These are phyloP conservation scores for Aspergillus arachidicola DNA, from an alignment of 2,329 filamentous ascomycete genomes.

Conservation along the genomic window DNA sequence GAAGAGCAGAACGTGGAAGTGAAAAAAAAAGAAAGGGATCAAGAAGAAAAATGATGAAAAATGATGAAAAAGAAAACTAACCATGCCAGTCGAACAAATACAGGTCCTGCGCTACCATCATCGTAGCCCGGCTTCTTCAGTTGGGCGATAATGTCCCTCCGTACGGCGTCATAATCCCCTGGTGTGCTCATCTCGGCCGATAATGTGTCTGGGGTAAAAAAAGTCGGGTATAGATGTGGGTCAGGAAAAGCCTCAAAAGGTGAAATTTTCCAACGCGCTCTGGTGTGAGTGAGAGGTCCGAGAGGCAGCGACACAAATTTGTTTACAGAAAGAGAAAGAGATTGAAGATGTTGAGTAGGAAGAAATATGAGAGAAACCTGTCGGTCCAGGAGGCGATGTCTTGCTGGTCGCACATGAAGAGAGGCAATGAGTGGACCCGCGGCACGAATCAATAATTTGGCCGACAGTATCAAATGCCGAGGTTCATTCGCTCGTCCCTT, in stretches of 20 bases:
- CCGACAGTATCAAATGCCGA: slow-evolving; percentile 31
- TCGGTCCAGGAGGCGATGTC: slow-evolving; percentile 18
- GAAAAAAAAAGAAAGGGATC: background rate
- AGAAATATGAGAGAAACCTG: slow-evolving; percentile 12
- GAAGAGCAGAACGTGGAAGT: background rate
- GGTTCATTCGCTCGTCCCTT: slow-evolving; percentile 23
- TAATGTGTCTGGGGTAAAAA: slow-evolving; percentile 18
- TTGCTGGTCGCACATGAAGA: slow-evolving; percentile 33
- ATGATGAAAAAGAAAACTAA: slow-evolving; percentile 31
- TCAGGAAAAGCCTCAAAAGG: slow-evolving; percentile 2
- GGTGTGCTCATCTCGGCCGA: slow-evolving; percentile 40
- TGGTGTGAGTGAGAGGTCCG: background rate
- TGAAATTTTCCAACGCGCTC: background rate
- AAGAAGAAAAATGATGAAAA: background rate
- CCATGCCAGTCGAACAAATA: slow-evolving; percentile 67
- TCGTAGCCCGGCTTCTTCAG: slow-evolving; percentile 65
- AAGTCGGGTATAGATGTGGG: slow-evolving; percentile 8
- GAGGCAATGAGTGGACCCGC: slow-evolving; percentile 31
- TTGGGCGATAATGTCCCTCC: slow-evolving; percentile 56
- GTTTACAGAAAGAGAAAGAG: background rate
- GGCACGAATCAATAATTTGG: slow-evolving; percentile 27
- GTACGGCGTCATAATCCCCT: slow-evolving; percentile 52
- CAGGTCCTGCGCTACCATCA: slow-evolving; percentile 65
- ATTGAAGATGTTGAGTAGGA: slow-evolving; percentile 5
- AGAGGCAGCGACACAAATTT: background rate